These are phyloP conservation scores for Sophora flavescens DNA, from an alignment of 306 rosid genomes.

Conservation along the genomic window DNA sequence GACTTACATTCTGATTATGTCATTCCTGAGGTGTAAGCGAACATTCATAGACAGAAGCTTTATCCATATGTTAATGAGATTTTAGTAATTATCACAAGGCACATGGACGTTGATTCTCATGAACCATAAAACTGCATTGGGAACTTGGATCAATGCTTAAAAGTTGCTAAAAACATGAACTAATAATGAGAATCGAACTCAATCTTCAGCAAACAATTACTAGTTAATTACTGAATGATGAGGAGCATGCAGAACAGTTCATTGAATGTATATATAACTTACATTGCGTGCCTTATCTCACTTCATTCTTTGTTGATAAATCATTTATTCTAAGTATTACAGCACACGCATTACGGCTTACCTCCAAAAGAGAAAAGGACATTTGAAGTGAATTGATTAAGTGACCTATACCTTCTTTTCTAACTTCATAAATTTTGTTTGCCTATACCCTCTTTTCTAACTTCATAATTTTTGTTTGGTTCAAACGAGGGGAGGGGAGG, in stretches of 20 bases:
- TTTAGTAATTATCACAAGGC: constrained; percentile 42
- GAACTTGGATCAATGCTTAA: constrained; percentile 24
- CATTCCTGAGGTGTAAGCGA: too few species aligned
- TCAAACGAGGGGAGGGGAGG: too few species aligned
- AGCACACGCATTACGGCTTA: not conserved
- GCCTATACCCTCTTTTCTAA: not conserved
- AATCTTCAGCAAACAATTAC: not conserved
- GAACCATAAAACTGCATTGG: constrained; percentile 35
- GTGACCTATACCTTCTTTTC: constrained; percentile 4
- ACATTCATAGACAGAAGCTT: not conserved
- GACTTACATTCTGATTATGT: too few species aligned
- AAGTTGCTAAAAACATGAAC: constrained; percentile 34
- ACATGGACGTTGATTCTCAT: constrained; percentile 50
- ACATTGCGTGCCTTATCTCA: not conserved
- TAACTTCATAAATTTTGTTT: too few species aligned
- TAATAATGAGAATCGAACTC: constrained; percentile 42
- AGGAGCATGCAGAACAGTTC: constrained; percentile 10
- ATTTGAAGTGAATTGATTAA: constrained; percentile 9
- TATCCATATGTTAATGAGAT: constrained; percentile 3
- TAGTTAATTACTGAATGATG: constrained; percentile 7
- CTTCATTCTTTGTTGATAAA: constrained; percentile 8
- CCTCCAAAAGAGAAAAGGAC: not conserved
- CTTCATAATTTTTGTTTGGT: too few species aligned
- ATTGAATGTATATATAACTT: not conserved
- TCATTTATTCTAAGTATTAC: constrained; percentile 1